Evolutionary conservation across 768 basidiomycete species (phyloP), one percentile per base, ranked within the genome.

Genomic region (Trametes gibbosa): DNA sequence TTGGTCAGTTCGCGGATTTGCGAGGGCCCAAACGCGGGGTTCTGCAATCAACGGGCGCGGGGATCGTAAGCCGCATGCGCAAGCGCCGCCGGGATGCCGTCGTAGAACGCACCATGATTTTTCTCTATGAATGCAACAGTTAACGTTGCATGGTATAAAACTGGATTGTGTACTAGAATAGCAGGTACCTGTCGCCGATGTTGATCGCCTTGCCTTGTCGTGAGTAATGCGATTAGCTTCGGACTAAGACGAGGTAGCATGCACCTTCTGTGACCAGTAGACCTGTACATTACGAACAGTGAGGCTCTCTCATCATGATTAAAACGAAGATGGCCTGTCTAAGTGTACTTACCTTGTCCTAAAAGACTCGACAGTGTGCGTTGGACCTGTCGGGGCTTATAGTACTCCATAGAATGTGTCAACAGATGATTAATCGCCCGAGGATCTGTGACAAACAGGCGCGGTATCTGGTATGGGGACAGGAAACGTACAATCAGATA

Each of bases 381-480:
- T 12, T 81, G 75, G 2, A 72, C 64, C 1, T 67, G 60, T 14
- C 73, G 72, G 0, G 86, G 78, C 63, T 89, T 90, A 59, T 83
- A 80, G 61, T 86, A 90, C 32, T 76, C 73, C 21, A 77, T 70
- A 23, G 74, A 74, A 56, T 87, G 83, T 59, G 78, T 77, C n/a
- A 92, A 74, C 49, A 93, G 74, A 63, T 91, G 84, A 47, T 80
- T 79, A 39, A 92, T 35, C 0, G 88, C 89, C 34, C 82, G 81
- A 0, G 82, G 73, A 64, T 91, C 90, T 54, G 76, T 69, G 0
- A 62, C 63, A 27, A 55, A 63, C 5, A 66, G 53, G 13, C 59
- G 50, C 16, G 59, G 43, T 19, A 13, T 25, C 58, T n/a, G n/a
- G n/a, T 64, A 34, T 19, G 7, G 21, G n/a, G 25, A 5, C 2